Conservation (phyloP, 495 filamentous ascomycete species). For the Penicillium roqueforti region DNA sequence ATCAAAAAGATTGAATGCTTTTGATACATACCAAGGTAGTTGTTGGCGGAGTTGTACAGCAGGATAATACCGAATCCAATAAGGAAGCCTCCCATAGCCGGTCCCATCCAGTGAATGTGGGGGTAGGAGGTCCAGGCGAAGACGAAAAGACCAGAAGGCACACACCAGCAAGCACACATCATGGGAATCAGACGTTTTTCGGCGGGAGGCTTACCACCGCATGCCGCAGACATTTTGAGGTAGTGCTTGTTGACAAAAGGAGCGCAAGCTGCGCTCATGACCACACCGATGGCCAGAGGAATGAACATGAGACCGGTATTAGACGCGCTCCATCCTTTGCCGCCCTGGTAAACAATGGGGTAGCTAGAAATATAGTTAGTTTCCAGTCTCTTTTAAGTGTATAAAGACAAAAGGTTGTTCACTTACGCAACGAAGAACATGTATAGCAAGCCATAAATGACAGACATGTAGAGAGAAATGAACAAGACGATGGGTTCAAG, state of each 20-base stretch:
- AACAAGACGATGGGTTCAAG: constrained; percentile 74
- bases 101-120: constrained; percentile 62
- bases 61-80: constrained; percentile 85
- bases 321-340: constrained; percentile 68
- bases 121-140: constrained; percentile 80
- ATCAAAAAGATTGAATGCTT: too few species aligned
- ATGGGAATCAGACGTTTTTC: constrained; percentile 76
- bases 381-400: background rate
- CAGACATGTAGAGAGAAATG: constrained; percentile 73
- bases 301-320: constrained; percentile 81
- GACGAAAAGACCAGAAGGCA: constrained; percentile 75
- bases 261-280: constrained; percentile 60
- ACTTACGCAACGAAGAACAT: constrained; percentile 68
- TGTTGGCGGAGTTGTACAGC: constrained; percentile 79
- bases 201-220: constrained; percentile 66
- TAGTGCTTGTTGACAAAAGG: constrained; percentile 76
- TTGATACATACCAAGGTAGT: constrained; percentile 55
- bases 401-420: background rate
- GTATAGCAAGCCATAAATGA: constrained; percentile 73
- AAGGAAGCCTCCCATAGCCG: constrained; percentile 67
- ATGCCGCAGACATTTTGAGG: constrained; percentile 52
- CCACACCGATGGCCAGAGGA: constrained; percentile 63
- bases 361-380: constrained; percentile 38
- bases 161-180: constrained; percentile 79
- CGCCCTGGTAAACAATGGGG: constrained; percentile 72